A percentile compares a stretch with the other conserved stretches of the same genome.
Evolutionary conservation across 148 eudicot species (phyloP).

Genomic region (Chenopodium quinoa): DNA sequence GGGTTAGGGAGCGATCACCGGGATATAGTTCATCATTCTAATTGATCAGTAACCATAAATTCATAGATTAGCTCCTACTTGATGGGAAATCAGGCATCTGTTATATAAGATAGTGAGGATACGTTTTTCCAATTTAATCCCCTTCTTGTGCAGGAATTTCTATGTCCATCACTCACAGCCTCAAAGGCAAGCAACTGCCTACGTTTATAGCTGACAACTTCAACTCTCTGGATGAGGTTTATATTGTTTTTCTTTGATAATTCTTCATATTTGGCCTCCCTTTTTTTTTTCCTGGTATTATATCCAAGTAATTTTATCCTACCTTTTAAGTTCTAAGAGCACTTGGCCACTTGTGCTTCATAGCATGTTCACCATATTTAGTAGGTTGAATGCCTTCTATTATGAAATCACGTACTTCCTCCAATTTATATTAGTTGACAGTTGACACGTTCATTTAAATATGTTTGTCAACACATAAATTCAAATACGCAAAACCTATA

Average conservation of each 20-base stretch:
- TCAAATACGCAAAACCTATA: too few species aligned
- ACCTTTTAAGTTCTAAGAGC: not conserved
- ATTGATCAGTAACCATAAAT: not conserved
- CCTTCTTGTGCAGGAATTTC: slow-evolving; percentile 46
- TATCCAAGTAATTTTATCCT: too few species aligned
- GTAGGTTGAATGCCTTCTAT: not conserved
- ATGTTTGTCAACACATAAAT: too few species aligned
- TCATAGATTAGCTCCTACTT: slow-evolving; percentile 9
- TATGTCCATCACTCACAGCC: slow-evolving; percentile 23
- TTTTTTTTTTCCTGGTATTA: not conserved
- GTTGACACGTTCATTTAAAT: too few species aligned
- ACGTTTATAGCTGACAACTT: slow-evolving; percentile 69
- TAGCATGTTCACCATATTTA: too few species aligned
- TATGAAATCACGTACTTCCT: not conserved
- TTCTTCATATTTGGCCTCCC: not conserved
- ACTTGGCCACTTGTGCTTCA: not conserved
- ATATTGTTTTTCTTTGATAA: not conserved
- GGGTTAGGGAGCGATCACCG: not conserved
- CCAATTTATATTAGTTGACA: too few species aligned
- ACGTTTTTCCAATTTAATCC: slow-evolving; percentile 25
- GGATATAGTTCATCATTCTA: not conserved
- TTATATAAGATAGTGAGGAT: slow-evolving; percentile 21
- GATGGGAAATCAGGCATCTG: slow-evolving; percentile 42
- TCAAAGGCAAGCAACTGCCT: slow-evolving; percentile 36
- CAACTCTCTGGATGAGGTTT: slow-evolving; percentile 72